Conservation (phyloP, 2,329 filamentous ascomycete species). For the Fusarium beomiforme region DNA sequence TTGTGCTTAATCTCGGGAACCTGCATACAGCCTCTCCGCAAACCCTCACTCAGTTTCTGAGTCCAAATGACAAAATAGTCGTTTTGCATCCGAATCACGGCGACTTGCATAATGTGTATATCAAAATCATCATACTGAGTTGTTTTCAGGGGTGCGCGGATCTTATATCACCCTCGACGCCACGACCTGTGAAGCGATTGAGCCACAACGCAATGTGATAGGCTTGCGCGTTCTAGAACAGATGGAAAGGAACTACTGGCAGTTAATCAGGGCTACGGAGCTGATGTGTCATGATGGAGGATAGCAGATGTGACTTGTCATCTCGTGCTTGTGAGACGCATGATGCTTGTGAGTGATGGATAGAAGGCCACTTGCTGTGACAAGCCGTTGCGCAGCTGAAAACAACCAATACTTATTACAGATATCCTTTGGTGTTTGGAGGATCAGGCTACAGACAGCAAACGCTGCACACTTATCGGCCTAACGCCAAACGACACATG, state of each 20-base stretch:
- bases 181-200: not conserved
- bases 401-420: too few relatives aligned
- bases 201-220: not conserved
- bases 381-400: not conserved
- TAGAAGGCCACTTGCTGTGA: not conserved
- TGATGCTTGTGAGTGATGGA: not conserved
- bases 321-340: not conserved
- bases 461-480: not conserved
- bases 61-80: accelerated
- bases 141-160: not conserved
- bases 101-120: not conserved
- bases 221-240: not conserved
- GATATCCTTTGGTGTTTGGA: too few relatives aligned
- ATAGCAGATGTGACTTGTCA: not conserved
- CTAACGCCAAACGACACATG: not conserved
- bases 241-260: not conserved
- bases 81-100: not conserved
- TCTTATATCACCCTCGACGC: not conserved
- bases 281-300: not conserved
- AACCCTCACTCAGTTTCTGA: not conserved
- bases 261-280: not conserved
- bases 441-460: not conserved
- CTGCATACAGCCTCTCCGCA: not conserved
- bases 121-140: not conserved
- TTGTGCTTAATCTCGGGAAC: not conserved